phyloP scores from a whole-genome alignment of 805 yeast genomes.

The Clavispora santaluciae region DNA sequence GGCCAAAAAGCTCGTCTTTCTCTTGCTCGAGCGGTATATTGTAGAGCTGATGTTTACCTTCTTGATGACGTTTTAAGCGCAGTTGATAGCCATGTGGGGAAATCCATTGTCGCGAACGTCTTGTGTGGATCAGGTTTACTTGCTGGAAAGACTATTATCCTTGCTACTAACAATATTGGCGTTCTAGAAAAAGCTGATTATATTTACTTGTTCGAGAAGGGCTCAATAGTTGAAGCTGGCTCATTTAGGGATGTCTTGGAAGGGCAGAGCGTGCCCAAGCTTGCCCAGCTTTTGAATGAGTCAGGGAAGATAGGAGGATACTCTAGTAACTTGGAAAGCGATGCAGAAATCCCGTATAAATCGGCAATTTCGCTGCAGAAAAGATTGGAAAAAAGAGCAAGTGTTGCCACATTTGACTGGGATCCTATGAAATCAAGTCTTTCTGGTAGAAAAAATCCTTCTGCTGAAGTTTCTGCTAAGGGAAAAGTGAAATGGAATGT shows the following conservation, averaged over 20 bases:
- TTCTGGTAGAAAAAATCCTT: conserved; percentile 10
- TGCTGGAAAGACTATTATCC: conserved; percentile 11
- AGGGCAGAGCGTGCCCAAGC: conserved; percentile 4
- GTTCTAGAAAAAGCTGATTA: conserved; percentile 9
- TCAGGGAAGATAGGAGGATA: not conserved
- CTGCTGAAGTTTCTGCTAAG: conserved; percentile 39
- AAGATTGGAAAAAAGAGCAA: conserved; percentile 5
- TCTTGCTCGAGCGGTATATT: conserved; percentile 39
- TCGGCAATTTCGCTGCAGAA: conserved; percentile 3
- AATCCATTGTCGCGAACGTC: conserved; percentile 27
- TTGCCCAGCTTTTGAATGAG: conserved; percentile 3
- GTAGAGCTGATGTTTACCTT: conserved; percentile 36
- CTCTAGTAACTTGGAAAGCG: not conserved
- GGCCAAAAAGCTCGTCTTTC: conserved; percentile 41
- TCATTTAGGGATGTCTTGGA: conserved; percentile 3
- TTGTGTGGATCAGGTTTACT: conserved; percentile 29
- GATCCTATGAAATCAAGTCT: conserved; percentile 29
- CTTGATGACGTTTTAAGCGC: conserved; percentile 41
- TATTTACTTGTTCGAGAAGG: conserved; percentile 11
- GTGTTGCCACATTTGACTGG: conserved; percentile 35
- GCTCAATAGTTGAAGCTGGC: conserved; percentile 8
- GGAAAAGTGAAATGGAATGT: conserved; percentile 57
- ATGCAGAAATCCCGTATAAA: not conserved
- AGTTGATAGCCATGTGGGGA: conserved; percentile 41
- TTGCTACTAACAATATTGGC: conserved; percentile 12